Percentiles rank a stretch among this genome's conserved stretches.
Evolutionary conservation across 305 asterid genomes (phyloP).

Genomic region (Rubia tinctorum): DNA sequence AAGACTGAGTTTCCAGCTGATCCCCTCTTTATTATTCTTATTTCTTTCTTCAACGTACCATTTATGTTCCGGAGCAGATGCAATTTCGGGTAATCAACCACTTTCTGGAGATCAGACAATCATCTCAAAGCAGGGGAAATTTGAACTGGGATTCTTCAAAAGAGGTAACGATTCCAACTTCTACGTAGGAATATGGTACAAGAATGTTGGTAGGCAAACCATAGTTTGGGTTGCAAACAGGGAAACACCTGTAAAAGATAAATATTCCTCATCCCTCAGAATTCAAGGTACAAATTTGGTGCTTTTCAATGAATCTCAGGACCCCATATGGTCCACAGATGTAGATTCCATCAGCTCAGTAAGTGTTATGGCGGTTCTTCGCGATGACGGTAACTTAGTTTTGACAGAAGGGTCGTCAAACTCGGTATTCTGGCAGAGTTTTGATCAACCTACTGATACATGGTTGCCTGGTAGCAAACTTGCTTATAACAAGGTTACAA

Average conservation of each 20-base stretch:
- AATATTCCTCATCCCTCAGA: not conserved
- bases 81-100: not conserved
- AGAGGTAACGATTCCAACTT: not conserved
- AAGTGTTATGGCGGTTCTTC: not conserved
- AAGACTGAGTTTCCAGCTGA: not conserved
- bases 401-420: not conserved
- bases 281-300: not conserved
- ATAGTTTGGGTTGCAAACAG: not conserved
- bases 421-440: not conserved
- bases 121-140: not conserved
- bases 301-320: not conserved
- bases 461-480: constrained; percentile 66
- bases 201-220: not conserved
- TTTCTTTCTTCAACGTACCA: not conserved
- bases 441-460: constrained; percentile 23
- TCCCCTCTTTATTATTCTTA: too few species aligned
- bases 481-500: constrained; percentile 38
- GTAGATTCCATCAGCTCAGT: not conserved
- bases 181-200: not conserved
- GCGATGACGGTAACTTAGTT: not conserved
- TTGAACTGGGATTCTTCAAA: not conserved
- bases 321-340: not conserved
- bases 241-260: not conserved
- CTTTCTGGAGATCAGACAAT: not conserved
- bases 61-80: not conserved